phyloP scores from a whole-genome alignment of 2,329 filamentous ascomycete species.

The Penicillium sp. region DNA sequence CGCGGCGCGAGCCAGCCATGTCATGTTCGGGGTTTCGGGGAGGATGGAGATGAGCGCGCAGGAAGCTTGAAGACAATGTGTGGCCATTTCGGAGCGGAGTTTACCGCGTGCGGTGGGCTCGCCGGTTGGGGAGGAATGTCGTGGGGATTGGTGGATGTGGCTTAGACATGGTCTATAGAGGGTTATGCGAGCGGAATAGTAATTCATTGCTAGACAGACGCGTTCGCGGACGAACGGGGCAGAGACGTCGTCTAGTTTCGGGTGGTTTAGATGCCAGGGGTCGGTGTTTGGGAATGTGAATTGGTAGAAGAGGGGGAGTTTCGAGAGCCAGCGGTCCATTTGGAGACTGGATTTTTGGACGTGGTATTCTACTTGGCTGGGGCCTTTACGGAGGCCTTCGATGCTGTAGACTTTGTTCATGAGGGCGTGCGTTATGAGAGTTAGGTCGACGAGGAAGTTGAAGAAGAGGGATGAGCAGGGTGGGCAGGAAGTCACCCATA shows the following conservation, averaged over 20 bases:
- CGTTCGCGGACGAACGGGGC: constrained; percentile 27
- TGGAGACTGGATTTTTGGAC: constrained; percentile 30
- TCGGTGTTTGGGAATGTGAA: constrained; percentile 28
- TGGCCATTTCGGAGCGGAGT: constrained; percentile 26
- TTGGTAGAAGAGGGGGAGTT: constrained; percentile 31
- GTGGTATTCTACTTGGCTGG: constrained; percentile 31
- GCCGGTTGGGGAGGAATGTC: background rate
- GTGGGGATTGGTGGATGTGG: constrained; percentile 19
- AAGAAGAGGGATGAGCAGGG: constrained; percentile 38
- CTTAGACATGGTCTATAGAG: constrained; percentile 44
- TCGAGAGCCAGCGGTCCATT: constrained; percentile 36
- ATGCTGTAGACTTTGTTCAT: constrained; percentile 41
- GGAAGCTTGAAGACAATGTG: constrained; percentile 38
- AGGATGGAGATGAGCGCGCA: constrained; percentile 36
- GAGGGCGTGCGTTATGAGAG: constrained; percentile 35
- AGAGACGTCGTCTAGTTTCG: constrained; percentile 12
- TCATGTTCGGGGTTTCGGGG: constrained; percentile 33
- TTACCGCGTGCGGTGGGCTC: background rate
- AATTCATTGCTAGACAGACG: constrained; percentile 39
- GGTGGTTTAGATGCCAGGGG: constrained; percentile 20
- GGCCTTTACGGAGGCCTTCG: constrained; percentile 29
- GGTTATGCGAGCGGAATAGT: constrained; percentile 40
- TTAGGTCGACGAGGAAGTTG: constrained; percentile 36
- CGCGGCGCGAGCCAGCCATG: constrained; percentile 32
- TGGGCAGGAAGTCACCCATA: constrained; percentile 22